phyloP scores from a whole-genome alignment of 257 asterid genomes.

The Catharanthus roseus region DNA sequence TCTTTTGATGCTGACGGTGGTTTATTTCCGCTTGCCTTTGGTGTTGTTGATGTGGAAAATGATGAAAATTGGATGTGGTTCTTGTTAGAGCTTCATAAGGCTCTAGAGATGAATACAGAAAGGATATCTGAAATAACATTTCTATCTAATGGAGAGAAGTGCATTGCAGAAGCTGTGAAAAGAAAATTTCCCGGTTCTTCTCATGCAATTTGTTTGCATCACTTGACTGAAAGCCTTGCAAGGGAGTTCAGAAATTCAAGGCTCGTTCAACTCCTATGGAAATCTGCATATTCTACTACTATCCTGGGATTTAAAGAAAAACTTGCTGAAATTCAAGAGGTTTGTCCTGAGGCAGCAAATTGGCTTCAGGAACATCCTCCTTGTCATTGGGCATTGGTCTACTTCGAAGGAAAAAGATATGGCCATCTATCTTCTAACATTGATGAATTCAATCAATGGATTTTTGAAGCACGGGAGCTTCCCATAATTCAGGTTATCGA shows the following conservation, averaged over 20 bases:
- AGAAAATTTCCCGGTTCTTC: conserved; percentile 40
- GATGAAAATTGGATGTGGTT: conserved; percentile 83
- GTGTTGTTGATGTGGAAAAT: conserved; percentile 60
- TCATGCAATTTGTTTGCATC: conserved; percentile 59
- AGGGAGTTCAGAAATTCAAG: conserved; percentile 63
- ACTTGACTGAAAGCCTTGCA: conserved; percentile 62
- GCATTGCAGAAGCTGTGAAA: conserved; percentile 54
- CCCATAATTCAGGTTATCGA: conserved; percentile 66
- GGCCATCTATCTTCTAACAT: conserved; percentile 63
- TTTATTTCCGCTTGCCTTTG: conserved; percentile 63
- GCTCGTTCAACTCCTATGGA: conserved; percentile 65
- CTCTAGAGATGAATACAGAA: conserved; percentile 47
- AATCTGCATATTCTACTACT: conserved; percentile 56
- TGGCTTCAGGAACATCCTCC: conserved; percentile 67
- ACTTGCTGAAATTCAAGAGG: conserved; percentile 56
- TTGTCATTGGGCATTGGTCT: conserved; percentile 49
- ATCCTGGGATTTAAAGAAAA: conserved; percentile 43
- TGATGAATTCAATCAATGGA: conserved; percentile 54
- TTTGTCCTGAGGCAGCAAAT: conserved; percentile 46
- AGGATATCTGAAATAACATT: conserved; percentile 46
- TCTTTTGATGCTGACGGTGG: conserved; percentile 77
- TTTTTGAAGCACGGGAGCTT: conserved; percentile 63
- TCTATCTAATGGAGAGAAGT: conserved; percentile 50
- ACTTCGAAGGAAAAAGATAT: conserved; percentile 49
- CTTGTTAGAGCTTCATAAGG: conserved; percentile 55